Evolutionary conservation across 257 asterid species (phyloP), one percentile per base, ranked within the genome.

Genomic region (Solanum chmielewskii): DNA sequence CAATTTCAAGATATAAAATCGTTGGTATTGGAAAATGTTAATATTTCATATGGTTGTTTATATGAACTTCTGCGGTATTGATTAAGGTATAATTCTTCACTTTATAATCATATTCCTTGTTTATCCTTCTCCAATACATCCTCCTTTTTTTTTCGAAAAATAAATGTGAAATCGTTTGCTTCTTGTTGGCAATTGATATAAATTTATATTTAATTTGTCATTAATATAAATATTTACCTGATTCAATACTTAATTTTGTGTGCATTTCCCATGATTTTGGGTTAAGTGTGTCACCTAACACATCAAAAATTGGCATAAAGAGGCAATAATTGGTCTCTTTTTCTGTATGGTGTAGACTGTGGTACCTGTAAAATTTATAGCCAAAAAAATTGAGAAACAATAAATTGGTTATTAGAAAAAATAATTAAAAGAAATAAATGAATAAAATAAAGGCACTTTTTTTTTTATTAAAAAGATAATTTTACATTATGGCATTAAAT

Each of bases 271-370:
- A 95, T 88, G 99, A 95, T 85, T 91, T 92, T 71, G 60, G 87
- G 92, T 95, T 93, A 83, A 94, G 86, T 60, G 99, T 94, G 83
- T 92, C 92, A 27, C 99, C 98, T 44, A 96, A 62, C 18, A 92
- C 95, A 91, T 96, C 99, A 73, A 91, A 94, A 60, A 95, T 87
- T 25, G 98, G 99, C 99, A 96, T 96, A 93, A 96, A 96, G 37
- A 96, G 98, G 92, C 99, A 95, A 87, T 89, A 95, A 75, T 96
- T 96, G 85, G 98, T 89, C 87, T 47, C 90, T 93, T 84, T 92
- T 70, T 96, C 96, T 11, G 87, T 88, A 78, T 92, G 96, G 90
- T 95, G 99, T 42, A 96, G 88, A 87, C 91, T 95, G 88, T 96
- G 99, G 89, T 93, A 96, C 84, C 99, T 96, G 99, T 89, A 29